Conservation (phyloP, 2,329 filamentous ascomycete species). For the Fusarium agapanthi region DNA sequence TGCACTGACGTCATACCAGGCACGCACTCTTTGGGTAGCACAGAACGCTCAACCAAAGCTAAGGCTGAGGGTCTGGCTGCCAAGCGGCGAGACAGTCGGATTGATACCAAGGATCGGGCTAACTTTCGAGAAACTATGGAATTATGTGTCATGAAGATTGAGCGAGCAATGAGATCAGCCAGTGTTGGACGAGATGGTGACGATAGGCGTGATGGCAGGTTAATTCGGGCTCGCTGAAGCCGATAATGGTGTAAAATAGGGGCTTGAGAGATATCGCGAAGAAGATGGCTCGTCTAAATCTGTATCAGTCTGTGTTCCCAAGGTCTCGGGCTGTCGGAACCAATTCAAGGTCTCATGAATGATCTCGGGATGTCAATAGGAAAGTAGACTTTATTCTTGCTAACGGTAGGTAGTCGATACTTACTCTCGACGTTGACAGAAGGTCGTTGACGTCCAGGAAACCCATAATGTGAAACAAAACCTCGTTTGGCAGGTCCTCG, state of each 20-base stretch:
- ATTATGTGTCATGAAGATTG: conserved; percentile 73
- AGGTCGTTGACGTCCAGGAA: conserved; percentile 67
- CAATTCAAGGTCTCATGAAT: background rate
- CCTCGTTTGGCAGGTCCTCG: conserved; percentile 63
- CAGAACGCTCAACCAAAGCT: conserved; percentile 68
- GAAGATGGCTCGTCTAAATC: conserved; percentile 65
- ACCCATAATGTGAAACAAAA: conserved; percentile 63
- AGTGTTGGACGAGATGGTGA: conserved; percentile 67
- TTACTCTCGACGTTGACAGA: conserved; percentile 64
- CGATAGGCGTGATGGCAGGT: conserved; percentile 64
- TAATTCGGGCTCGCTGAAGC: conserved; percentile 63
- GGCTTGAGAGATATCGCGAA: conserved; percentile 69
- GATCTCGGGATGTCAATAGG: background rate
- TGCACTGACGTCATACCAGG: conserved; percentile 52
- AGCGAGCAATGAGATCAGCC: conserved; percentile 68
- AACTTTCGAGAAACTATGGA: conserved; percentile 71
- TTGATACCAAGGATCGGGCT: conserved; percentile 70
- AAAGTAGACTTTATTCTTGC: background rate
- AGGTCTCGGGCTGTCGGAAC: background rate
- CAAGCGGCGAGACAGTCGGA: conserved; percentile 70
- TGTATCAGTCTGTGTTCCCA: conserved; percentile 28
- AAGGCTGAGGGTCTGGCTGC: conserved; percentile 67
- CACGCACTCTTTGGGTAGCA: conserved; percentile 72
- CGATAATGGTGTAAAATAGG: conserved; percentile 73
- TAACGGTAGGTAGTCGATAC: conserved; percentile 37